Evolutionary conservation across 2,329 filamentous ascomycete species (phyloP).

Genomic region (Phyllosticta paracitricarpa): DNA sequence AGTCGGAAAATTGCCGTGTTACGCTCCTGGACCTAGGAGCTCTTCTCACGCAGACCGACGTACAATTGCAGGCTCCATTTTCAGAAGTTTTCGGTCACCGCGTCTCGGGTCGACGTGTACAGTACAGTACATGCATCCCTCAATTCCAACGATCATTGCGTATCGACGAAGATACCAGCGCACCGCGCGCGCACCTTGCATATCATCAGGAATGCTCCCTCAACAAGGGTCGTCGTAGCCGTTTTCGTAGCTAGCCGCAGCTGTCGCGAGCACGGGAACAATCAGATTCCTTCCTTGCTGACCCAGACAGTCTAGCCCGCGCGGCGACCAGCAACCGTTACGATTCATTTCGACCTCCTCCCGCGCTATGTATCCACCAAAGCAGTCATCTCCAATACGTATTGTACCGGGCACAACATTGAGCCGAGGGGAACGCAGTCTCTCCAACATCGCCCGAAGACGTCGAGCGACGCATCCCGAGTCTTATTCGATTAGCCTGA

Average conservation of each 20-base stretch:
- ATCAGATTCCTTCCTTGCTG: neutral
- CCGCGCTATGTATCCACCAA: too few relatives aligned
- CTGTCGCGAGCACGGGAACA: neutral
- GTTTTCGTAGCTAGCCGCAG: neutral
- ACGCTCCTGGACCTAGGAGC: neutral
- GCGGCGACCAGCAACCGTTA: too few relatives aligned
- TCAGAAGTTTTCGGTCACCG: neutral
- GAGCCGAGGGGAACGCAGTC: neutral
- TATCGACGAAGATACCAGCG: neutral
- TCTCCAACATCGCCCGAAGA: neutral
- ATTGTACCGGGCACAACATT: neutral
- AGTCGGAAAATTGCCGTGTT: neutral
- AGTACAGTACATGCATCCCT: neutral
- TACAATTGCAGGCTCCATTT: neutral
- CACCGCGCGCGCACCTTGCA: neutral
- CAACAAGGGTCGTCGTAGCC: neutral
- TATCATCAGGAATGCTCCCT: neutral
- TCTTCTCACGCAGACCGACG: neutral
- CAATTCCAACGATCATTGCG: neutral
- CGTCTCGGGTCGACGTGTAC: neutral
- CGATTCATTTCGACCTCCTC: too few relatives aligned
- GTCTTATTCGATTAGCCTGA: neutral
- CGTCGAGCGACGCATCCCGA: neutral
- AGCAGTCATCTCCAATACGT: too few relatives aligned
- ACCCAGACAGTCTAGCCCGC: too few relatives aligned